Evolutionary conservation across 1,284 basidiomycete species (phyloP).

Genomic region (Fomitopsis schrenkii): DNA sequence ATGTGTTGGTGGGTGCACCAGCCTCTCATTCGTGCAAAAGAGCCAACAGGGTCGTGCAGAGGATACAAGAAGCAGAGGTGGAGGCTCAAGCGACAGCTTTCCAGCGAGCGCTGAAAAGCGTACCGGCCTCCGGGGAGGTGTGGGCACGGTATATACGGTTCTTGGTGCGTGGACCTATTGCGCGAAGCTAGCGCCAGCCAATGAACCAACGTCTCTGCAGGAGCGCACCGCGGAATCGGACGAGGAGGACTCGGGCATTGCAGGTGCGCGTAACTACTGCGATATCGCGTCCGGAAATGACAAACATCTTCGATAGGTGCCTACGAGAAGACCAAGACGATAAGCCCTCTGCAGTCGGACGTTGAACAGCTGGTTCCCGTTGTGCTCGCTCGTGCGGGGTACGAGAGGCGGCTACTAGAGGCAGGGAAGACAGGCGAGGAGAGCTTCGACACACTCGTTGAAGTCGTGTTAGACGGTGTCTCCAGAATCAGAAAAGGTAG

Average conservation of each 20-base stretch:
- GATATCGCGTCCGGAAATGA: not conserved
- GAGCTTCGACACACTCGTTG: constrained; percentile 45
- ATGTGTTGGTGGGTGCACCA: constrained; percentile 41
- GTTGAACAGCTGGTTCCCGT: constrained; percentile 67
- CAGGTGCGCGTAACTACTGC: constrained; percentile 7
- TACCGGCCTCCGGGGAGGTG: constrained; percentile 64
- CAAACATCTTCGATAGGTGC: constrained; percentile 35
- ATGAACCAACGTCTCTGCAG: constrained; percentile 20
- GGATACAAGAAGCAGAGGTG: constrained; percentile 40
- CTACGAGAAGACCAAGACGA: constrained; percentile 52
- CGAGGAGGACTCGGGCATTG: constrained; percentile 24
- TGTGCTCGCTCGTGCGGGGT: constrained; percentile 63
- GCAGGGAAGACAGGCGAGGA: constrained; percentile 37
- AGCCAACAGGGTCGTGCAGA: constrained; percentile 28
- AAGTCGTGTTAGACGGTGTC: constrained; percentile 57
- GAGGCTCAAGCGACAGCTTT: constrained; percentile 39
- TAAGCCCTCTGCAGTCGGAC: constrained; percentile 50
- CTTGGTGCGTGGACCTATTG: constrained; percentile 37
- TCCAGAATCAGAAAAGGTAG: constrained; percentile 53
- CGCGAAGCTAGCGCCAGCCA: not conserved
- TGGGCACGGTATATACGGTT: constrained; percentile 73
- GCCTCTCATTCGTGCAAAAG: no score
- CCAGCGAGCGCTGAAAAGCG: constrained; percentile 57
- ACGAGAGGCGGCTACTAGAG: constrained; percentile 35
- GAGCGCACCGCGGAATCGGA: constrained; percentile 19